Evolutionary conservation across 2,329 filamentous ascomycete species (phyloP).

Genomic region (Thelonectria olida): DNA sequence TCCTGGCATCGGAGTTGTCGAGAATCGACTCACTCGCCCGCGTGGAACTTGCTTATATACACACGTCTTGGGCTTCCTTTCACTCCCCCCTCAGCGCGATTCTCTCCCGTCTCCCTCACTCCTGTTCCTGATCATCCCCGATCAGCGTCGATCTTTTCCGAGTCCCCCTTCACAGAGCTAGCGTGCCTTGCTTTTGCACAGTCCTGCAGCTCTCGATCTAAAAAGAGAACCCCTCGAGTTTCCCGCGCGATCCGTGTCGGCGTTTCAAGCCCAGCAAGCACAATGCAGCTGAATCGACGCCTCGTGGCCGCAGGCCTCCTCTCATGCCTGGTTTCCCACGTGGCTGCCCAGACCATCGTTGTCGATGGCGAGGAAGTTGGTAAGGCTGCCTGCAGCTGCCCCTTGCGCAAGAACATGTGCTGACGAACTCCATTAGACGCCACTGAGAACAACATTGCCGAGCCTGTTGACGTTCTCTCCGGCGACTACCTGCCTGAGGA

Average conservation of each 20-base stretch:
- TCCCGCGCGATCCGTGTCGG: no score
- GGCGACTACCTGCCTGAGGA: slow-evolving; percentile 31
- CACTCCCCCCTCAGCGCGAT: background rate
- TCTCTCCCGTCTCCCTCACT: background rate
- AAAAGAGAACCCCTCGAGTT: no score
- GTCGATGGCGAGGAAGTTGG: slow-evolving; percentile 25
- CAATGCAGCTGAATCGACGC: slow-evolving; percentile 25
- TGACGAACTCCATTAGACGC: slow-evolving; percentile 13
- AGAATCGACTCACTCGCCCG: background rate
- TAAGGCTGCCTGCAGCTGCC: background rate
- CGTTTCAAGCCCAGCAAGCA: background rate
- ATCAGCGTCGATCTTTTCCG: background rate
- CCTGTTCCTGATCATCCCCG: slow-evolving; percentile 2
- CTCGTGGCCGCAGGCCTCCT: slow-evolving; percentile 17
- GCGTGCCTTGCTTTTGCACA: background rate
- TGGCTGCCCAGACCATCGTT: slow-evolving; percentile 24
- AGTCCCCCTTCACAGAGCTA: background rate
- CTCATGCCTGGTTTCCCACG: slow-evolving; percentile 10
- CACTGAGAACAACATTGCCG: slow-evolving; percentile 10
- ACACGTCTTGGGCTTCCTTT: background rate
- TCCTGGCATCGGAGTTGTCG: no score
- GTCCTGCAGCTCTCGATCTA: no score
- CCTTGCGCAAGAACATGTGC: background rate
- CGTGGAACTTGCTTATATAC: background rate
- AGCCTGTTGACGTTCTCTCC: slow-evolving; percentile 18